phyloP scores from a whole-genome alignment of 2,329 filamentous ascomycete genomes.

The Fusarium annulatum region DNA sequence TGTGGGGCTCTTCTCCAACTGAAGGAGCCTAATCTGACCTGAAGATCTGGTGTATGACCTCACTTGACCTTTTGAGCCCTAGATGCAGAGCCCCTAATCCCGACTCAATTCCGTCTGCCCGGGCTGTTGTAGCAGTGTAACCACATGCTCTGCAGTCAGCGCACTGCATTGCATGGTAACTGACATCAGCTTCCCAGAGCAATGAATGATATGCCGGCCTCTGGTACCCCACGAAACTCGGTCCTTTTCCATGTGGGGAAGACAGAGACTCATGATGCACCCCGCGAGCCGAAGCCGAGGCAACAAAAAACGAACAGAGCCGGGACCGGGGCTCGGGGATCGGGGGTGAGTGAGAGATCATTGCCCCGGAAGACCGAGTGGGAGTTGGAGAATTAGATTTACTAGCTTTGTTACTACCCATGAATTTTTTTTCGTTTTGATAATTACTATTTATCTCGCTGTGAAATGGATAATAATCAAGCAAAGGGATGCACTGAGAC shows the following conservation, averaged over 20 bases:
- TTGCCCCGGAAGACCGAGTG: slow-evolving; percentile 36
- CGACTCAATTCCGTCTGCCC: slow-evolving; percentile 35
- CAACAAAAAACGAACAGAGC: slow-evolving; percentile 25
- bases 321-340: slow-evolving; percentile 40
- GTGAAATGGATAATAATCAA: not conserved
- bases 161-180: not conserved
- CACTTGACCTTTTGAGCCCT: slow-evolving; percentile 8
- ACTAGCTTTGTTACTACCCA: not conserved
- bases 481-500: slow-evolving; percentile 6
- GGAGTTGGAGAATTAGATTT: slow-evolving; percentile 20
- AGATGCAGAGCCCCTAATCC: slow-evolving; percentile 12
- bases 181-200: not conserved
- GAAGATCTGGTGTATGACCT: slow-evolving; percentile 13
- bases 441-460: not conserved
- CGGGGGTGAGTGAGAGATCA: slow-evolving; percentile 31
- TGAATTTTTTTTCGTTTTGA: too few species aligned
- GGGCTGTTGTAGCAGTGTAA: slow-evolving; percentile 5
- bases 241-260: slow-evolving; percentile 32
- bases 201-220: not conserved
- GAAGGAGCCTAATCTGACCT: slow-evolving; percentile 11
- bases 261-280: slow-evolving; percentile 23
- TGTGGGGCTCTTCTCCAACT: slow-evolving; percentile 37
- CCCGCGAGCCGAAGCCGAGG: slow-evolving; percentile 46
- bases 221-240: slow-evolving; percentile 19
- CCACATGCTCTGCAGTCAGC: slow-evolving; percentile 6